Evolutionary conservation across 345 rosid species (phyloP).

Genomic region (Rhizophora mangle): DNA sequence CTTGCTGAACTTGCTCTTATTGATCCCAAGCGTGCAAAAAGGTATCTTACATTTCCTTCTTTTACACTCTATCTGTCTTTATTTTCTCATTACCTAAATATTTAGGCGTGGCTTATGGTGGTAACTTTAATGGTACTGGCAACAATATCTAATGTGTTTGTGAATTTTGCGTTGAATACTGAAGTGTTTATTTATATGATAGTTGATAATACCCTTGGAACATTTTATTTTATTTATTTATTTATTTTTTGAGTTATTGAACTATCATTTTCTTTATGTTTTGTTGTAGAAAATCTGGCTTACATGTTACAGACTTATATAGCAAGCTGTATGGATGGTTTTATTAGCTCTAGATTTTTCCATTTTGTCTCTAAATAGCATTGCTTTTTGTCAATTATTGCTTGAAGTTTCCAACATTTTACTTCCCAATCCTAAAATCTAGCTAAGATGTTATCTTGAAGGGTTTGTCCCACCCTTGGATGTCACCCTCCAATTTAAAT

Average conservation of each 20-base stretch:
- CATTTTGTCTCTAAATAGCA: not conserved
- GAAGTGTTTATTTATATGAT: too few relatives aligned
- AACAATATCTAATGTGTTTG: too few relatives aligned
- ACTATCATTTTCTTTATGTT: not conserved
- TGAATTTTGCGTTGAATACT: too few relatives aligned
- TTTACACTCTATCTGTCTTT: not conserved
- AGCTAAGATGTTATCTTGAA: too few relatives aligned
- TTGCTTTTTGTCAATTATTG: not conserved
- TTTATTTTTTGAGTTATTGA: not conserved
- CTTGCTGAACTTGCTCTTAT: constrained; percentile 96
- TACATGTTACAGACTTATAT: not conserved
- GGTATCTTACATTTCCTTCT: constrained; percentile 37
- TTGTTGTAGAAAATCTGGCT: not conserved
- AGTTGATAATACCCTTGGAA: too few relatives aligned
- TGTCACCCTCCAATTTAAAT: not conserved
- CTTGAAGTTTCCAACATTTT: too few relatives aligned
- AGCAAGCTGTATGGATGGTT: not conserved
- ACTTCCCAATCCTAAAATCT: too few relatives aligned
- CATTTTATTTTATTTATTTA: too few relatives aligned
- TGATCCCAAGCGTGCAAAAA: constrained; percentile 96
- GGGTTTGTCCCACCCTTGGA: not conserved
- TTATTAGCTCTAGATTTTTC: not conserved
- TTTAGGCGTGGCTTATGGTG: too few relatives aligned
- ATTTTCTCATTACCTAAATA: too few relatives aligned
- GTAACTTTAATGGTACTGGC: too few relatives aligned